Evolutionary conservation across 139 green algal genomes (phyloP).

Genomic region (Volvox reticuliferus): DNA sequence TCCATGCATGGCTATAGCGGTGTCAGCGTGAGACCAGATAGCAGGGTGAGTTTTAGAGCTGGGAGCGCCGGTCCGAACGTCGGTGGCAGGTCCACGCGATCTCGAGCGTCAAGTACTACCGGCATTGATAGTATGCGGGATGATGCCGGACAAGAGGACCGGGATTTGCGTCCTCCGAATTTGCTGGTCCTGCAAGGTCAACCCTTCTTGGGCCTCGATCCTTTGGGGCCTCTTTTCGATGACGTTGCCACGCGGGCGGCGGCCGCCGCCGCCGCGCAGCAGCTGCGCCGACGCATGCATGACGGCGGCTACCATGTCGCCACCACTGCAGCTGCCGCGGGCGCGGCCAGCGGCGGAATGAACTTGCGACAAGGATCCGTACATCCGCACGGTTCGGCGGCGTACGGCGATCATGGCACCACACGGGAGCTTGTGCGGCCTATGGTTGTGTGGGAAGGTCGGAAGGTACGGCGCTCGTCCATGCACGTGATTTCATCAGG

Average conservation of each 20-base stretch:
- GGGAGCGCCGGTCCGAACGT: neutral
- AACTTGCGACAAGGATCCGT: too few relatives aligned
- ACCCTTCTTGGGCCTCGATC: slow-evolving; percentile 5
- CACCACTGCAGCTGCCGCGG: neutral
- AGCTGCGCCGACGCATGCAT: neutral
- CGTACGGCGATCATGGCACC: slow-evolving; percentile 2
- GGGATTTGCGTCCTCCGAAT: neutral
- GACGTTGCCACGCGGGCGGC: neutral
- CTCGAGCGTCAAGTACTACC: neutral
- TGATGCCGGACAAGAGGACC: neutral
- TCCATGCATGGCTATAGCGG: neutral
- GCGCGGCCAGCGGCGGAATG: too few relatives aligned
- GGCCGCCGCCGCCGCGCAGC: neutral
- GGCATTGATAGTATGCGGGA: neutral
- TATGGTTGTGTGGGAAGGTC: neutral
- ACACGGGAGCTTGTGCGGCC: neutral
- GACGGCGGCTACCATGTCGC: neutral
- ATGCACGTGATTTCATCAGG: neutral
- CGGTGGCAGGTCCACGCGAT: neutral
- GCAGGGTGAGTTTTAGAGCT: neutral
- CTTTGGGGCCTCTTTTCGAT: neutral
- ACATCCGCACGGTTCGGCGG: neutral
- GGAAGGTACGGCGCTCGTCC: neutral
- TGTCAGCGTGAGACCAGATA: too few relatives aligned
- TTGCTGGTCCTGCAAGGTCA: neutral